Evolutionary conservation across 345 rosid species (phyloP), one percentile per base, ranked within the genome.

Genomic region (Heritiera fomes): DNA sequence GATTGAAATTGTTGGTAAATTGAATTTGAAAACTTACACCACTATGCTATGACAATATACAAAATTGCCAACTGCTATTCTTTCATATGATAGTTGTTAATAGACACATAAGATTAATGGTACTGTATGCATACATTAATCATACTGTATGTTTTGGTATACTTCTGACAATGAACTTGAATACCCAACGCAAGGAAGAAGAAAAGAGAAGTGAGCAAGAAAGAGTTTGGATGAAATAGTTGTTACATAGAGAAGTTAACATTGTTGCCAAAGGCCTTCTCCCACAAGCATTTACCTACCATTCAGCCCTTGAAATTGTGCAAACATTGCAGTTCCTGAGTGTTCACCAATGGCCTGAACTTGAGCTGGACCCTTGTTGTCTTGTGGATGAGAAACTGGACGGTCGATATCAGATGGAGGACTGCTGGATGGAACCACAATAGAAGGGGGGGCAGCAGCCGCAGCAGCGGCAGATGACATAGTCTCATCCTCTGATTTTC

Each of bases 301-400:
- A 79, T 82, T 90, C 13, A 91, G 84, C 63, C 76, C 87, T 3
- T 90, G 77, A 71, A 91, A 91, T 78, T 93, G 94, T 32, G 89
- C 63, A 79, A 90, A 90, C 86, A 90, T 84, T 45, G 90, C 90
- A 70, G 95, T 88, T 68, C 94, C 92, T 10, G 97, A 90, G 75
- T 91, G 92, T 13, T 84, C 91, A 78, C 78, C 86, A 32, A 86
- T 81, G 64, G 75, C 81, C 20, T 74, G 87, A 81, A 73, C 88
- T 79, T 88, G 81, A 30, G 86, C 82, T 2, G 91, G 78, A 50
- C 80, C 83, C 30, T 46, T 76, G 20, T 85, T 84, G 74, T 87
- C 87, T 78, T 88, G 90, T 2, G 84, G 80, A 20, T 71, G 70
- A 58, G 88, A 58, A 80, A 70, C 47, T 1, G 90, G 86, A 3